Evolutionary conservation across 192 early-diverging fungal genomes (phyloP).

Genomic region (Coemansia sp.): DNA sequence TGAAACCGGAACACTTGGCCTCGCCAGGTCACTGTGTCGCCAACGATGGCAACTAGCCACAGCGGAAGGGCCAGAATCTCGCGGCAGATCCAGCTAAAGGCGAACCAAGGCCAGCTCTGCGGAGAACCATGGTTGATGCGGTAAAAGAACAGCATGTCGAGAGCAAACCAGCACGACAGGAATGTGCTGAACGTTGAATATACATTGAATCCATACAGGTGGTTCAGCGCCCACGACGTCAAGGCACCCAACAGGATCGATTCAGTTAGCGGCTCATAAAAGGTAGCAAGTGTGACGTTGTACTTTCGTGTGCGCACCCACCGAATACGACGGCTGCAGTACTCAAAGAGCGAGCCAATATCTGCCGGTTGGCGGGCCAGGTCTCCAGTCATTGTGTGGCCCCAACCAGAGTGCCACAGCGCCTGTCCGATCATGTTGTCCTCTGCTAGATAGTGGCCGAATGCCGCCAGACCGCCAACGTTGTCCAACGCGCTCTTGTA

Average conservation of each 20-base stretch:
- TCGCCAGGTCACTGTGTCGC: slow-evolving; percentile 87
- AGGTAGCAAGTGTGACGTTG: slow-evolving; percentile 84
- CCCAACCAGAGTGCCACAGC: slow-evolving; percentile 75
- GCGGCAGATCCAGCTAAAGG: slow-evolving; percentile 77
- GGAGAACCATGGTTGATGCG: slow-evolving; percentile 45
- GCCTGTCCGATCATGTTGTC: slow-evolving; percentile 93
- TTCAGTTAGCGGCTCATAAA: slow-evolving; percentile 93
- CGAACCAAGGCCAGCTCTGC: slow-evolving; percentile 59
- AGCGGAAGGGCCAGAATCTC: slow-evolving; percentile 85
- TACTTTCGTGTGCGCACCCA: slow-evolving; percentile 97
- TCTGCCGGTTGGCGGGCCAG: slow-evolving; percentile 85
- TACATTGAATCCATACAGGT: slow-evolving; percentile 59
- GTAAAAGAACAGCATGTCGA: slow-evolving; percentile 61
- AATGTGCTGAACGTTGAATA: slow-evolving; percentile 54
- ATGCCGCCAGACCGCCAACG: slow-evolving; percentile 80
- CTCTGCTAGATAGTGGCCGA: slow-evolving; percentile 92
- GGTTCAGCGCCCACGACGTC: slow-evolving; percentile 68
- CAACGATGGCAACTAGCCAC: slow-evolving; percentile 78
- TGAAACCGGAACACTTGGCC: slow-evolving; percentile 69
- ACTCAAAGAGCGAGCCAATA: slow-evolving; percentile 72
- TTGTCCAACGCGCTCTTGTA: slow-evolving; percentile 78
- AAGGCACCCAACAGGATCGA: slow-evolving; percentile 77
- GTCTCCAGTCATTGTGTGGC: slow-evolving; percentile 88
- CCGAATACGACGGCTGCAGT: slow-evolving; percentile 80
- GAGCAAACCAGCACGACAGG: slow-evolving; percentile 63